Percentiles rank a stretch among this genome's conserved stretches.
These are phyloP conservation scores for Talaromyces sp. DNA, from an alignment of 2,329 filamentous ascomycete genomes.

Conservation along the genomic window DNA sequence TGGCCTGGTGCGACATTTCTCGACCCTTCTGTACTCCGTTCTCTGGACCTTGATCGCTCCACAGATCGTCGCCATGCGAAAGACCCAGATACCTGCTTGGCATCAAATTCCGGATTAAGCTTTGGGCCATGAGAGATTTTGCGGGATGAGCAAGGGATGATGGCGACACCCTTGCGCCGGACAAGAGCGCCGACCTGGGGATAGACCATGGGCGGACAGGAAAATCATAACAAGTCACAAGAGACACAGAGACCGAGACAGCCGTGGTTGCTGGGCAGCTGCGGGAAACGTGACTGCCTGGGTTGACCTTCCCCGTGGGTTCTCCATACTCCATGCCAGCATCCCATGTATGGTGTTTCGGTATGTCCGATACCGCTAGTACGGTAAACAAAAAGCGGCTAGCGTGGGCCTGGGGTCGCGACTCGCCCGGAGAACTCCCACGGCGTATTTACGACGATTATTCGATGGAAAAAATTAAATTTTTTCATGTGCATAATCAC, in stretches of 20 bases:
- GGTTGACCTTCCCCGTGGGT: background rate
- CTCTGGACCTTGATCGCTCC: background rate
- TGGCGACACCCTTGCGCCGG: background rate
- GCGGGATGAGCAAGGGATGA: background rate
- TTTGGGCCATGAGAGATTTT: slow-evolving; percentile 7
- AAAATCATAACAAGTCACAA: no score
- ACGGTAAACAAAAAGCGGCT: background rate
- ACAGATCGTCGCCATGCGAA: background rate
- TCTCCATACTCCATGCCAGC: background rate
- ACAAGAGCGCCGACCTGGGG: background rate
- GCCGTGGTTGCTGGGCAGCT: background rate
- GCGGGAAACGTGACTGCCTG: background rate
- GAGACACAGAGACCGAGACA: no score
- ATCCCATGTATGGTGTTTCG: background rate
- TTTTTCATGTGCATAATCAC: no score
- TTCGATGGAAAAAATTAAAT: background rate
- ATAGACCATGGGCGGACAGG: no score
- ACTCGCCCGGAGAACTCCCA: background rate
- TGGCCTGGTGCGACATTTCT: background rate
- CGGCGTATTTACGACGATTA: background rate
- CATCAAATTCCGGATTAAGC: slow-evolving; percentile 5
- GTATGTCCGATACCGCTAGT: background rate
- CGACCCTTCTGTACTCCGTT: background rate
- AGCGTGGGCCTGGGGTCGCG: background rate
- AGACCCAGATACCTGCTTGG: background rate